phyloP scores from a whole-genome alignment of 2,329 filamentous ascomycete genomes.

The Pseudogymnoascus sp. region DNA sequence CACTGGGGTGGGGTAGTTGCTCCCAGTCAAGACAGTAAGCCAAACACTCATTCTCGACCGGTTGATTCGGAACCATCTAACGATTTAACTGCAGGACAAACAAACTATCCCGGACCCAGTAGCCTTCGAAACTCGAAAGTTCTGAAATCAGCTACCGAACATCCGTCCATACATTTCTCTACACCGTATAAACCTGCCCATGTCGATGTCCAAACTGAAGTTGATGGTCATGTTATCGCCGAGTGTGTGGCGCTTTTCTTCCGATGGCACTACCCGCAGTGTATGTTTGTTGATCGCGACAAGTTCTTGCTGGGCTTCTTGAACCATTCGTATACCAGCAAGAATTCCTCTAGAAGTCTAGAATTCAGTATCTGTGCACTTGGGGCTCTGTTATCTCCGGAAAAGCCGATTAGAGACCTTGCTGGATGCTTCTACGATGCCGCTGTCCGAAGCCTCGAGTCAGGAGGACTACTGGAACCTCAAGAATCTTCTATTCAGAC shows the following conservation, averaged over 20 bases:
- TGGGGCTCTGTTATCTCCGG: conserved; percentile 15
- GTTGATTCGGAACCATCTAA: background rate
- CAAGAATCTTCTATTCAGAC: conserved; percentile 13
- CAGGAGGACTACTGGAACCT: conserved; percentile 10
- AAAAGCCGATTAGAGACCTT: conserved; percentile 5
- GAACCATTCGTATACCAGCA: background rate
- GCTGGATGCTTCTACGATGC: conserved; percentile 9
- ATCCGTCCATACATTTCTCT: background rate
- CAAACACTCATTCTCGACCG: background rate
- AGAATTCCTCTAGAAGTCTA: conserved; percentile 13
- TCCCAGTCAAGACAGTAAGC: background rate
- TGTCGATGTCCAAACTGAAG: background rate
- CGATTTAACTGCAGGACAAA: background rate
- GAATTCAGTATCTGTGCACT: conserved; percentile 15
- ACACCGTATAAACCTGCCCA: background rate
- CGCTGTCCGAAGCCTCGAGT: conserved; percentile 10
- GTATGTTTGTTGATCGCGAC: conserved; percentile 19
- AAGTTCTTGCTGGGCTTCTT: conserved; percentile 16
- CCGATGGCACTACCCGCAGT: conserved; percentile 16
- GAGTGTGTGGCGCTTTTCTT: conserved; percentile 18
- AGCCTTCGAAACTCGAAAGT: background rate
- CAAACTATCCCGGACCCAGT: background rate
- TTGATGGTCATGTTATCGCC: conserved; percentile 9
- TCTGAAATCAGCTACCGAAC: background rate
- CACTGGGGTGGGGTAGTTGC: background rate